Evolutionary conservation across 805 yeast species (phyloP), one percentile per base, ranked within the genome.

Genomic region (Henningerozyma blattae): DNA sequence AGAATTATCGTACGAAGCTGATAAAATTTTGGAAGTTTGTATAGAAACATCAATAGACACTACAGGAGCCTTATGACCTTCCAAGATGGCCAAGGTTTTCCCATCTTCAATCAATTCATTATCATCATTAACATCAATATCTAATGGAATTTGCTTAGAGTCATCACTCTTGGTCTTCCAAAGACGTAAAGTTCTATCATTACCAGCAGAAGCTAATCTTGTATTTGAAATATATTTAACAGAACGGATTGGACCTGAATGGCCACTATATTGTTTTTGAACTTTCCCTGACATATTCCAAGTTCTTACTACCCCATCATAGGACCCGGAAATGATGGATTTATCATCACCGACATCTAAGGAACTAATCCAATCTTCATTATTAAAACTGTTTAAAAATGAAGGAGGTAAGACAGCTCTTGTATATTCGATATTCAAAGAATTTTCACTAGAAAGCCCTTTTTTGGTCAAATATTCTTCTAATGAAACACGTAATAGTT

Each of bases 361-460:
- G 1, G 93, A 70, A 16, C 95, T 83, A 17, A 91, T 74, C 98
- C 98, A 91, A 59, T 91, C 98, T 41, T 89, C 95, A 51, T 89
- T 86, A 50, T 76, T 73, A 59, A 79, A 91, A 30, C 94, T 77
- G 3, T 93, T 85, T 42, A 86, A 64, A 50, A 74, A 87, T 18
- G 89, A 76, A n/a, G 98, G 98, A 15, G 98, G 98, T 33, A 89
- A 68, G 26, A 86, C 79, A 1, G 95, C 86, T 45, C 94, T 70
- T 10, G 95, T 84, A 62, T 91, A 91, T 53, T 91, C 98, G 31
- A 91, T 62, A 19, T 75, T 75, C 40, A 91, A 56, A 34, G 77
- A 72, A 1, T 82, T 71, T 66, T 91, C 98, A 18, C 77, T 68
- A 2, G 95, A 83, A 27, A 87, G 64, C 6, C 87, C 97, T 42